Evolutionary conservation across 2,329 filamentous ascomycete genomes (phyloP).

Genomic region (Plenodomus lindquistii): DNA sequence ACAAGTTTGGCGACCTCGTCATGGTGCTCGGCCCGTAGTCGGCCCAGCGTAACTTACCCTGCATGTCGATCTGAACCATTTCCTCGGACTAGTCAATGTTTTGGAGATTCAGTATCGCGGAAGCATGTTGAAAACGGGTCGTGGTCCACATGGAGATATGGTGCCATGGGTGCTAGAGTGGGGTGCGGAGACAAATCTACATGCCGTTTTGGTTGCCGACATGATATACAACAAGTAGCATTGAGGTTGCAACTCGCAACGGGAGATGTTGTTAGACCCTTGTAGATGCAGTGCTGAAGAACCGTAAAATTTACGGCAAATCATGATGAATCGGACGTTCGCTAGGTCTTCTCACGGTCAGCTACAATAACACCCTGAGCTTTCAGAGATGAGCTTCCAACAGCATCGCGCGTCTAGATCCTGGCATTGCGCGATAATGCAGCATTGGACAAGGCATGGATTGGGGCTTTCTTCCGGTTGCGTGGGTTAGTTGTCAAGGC

Average conservation of each 20-base stretch:
- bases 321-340: too few relatives aligned
- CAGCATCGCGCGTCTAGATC: too few relatives aligned
- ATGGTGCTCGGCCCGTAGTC: neutral
- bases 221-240: neutral
- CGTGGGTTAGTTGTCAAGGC: too few relatives aligned
- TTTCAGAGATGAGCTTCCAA: too few relatives aligned
- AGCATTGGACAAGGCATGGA: too few relatives aligned
- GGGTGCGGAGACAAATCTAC: neutral
- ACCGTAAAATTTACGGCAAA: neutral
- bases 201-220: neutral
- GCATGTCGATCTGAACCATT: neutral
- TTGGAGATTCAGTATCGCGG: neutral
- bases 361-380: too few relatives aligned
- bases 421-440: too few relatives aligned
- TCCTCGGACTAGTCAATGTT: neutral
- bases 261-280: too few relatives aligned
- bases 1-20: neutral
- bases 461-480: too few relatives aligned
- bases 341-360: too few relatives aligned
- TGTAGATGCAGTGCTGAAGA: too few relatives aligned
- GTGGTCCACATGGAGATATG: neutral
- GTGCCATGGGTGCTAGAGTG: neutral
- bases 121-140: neutral
- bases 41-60: neutral
- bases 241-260: neutral